Evolutionary conservation across 805 yeast species (phyloP).

Genomic region (Monosporozyma unispora): DNA sequence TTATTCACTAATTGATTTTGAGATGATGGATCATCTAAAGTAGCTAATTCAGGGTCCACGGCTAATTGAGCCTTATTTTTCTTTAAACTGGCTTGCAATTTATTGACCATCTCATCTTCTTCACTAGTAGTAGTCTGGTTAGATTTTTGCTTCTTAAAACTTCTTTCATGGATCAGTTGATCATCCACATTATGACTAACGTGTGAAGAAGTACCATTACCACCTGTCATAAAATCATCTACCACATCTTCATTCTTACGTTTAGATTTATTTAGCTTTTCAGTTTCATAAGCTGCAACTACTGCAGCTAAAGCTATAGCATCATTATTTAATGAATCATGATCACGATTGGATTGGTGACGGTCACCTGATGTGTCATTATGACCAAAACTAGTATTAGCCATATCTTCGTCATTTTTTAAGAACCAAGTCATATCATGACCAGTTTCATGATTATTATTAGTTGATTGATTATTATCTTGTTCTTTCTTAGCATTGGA

Average conservation of each 20-base stretch:
- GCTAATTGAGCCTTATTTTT: conserved; percentile 25
- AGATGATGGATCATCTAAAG: conserved; percentile 35
- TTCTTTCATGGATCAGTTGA: neutral
- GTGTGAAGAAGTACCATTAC: neutral
- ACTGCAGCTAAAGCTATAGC: conserved; percentile 28
- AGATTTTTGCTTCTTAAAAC: conserved; percentile 10
- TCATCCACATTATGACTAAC: neutral
- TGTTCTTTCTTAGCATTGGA: neutral
- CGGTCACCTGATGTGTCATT: neutral
- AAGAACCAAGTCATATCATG: conserved; percentile 22
- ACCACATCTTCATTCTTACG: conserved; percentile 8
- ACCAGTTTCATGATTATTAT: conserved; percentile 2
- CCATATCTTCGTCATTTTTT: conserved; percentile 14
- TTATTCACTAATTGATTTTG: conserved; percentile 63
- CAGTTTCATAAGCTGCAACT: conserved; percentile 27
- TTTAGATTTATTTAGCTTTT: conserved; percentile 10
- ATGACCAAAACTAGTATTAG: conserved; percentile 1
- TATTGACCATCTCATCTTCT: conserved; percentile 6
- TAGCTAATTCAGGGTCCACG: conserved; percentile 53
- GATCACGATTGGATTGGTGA: conserved; percentile 1
- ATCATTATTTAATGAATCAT: conserved; percentile 1
- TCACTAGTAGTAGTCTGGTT: conserved; percentile 2
- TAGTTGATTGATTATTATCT: conserved; percentile 7
- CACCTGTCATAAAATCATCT: conserved; percentile 3
- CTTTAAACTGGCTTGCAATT: neutral